Conservation (phyloP, 805 yeast species). For the Lipomyces chichibuensis region DNA sequence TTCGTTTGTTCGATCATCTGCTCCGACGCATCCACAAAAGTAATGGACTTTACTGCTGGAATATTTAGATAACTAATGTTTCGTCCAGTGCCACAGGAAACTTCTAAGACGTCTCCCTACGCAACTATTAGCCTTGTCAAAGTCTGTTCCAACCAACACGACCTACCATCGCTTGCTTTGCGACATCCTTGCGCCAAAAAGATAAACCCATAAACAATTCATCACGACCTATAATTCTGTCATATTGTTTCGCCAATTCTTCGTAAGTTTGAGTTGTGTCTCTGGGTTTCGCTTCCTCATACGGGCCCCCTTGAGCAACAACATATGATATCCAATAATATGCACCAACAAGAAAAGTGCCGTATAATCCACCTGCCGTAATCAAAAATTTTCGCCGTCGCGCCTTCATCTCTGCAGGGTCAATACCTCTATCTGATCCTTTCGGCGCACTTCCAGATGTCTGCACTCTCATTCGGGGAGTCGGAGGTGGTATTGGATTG, state of each 20-base stretch:
- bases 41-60: constrained; percentile 67
- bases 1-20: constrained; percentile 84
- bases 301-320: constrained; percentile 17
- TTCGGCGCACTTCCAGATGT: neutral
- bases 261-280: constrained; percentile 85
- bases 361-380: constrained; percentile 22
- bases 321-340: constrained; percentile 21
- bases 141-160: neutral
- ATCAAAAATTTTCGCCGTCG: constrained; percentile 29
- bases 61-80: constrained; percentile 63
- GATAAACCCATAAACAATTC: constrained; percentile 65
- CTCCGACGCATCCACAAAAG: constrained; percentile 81
- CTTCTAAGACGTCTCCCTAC: constrained; percentile 91
- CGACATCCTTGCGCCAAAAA: constrained; percentile 52
- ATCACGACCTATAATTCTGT: constrained; percentile 74
- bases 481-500: neutral
- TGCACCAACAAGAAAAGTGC: constrained; percentile 25
- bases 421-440: neutral
- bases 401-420: constrained; percentile 12
- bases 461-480: neutral
- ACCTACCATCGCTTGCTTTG: constrained; percentile 42
- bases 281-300: constrained; percentile 62
- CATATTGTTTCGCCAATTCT: constrained; percentile 76
- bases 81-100: constrained; percentile 95
- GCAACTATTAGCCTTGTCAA: constrained; percentile 73